Evolutionary conservation across 2,329 filamentous ascomycete genomes (phyloP), one percentile per base, ranked within the genome.

Genomic region (Thielaviopsis musarum): DNA sequence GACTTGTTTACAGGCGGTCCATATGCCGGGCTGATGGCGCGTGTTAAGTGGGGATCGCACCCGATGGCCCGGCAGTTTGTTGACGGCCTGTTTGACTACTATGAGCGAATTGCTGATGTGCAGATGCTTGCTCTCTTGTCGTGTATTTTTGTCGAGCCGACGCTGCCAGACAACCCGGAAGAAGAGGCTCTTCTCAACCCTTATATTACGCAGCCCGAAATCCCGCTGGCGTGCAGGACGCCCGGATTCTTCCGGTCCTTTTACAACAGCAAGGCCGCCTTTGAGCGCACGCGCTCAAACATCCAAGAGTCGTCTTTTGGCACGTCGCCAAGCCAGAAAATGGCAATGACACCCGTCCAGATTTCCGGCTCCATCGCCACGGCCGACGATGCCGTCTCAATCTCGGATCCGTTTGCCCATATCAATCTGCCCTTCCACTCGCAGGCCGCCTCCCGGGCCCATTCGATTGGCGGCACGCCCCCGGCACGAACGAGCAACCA

Each of bases 71-170:
- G 74, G 62, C 73, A 75, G n/a, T 74, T 85, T 48, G 81, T 86
- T 59, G 69, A 72, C 62, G 77, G 83, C 60, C 70, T 86, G n/a
- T 83, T 86, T 64, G 71, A 75, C 26, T 75, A 85, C 66, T 87
- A 80, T 65, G 83, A 85, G 67, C 74, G 70, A 57, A 72, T 77
- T 30, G 81, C 77, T 5, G 83, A 87, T 62, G 71, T 85, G 13
- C 83, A 87, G 67, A 87, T 87, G 83, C 67, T 87, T 58, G 83
- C 83, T 9, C 85, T 86, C 81, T 73, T 87, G 28, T 83, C 83
- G 1, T 86, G 83, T 67, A 78, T 86, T 60, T 85, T 87, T 66
- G 81, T 59, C 2, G 60, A 61, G 49, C 57, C 60, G 13, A 52
- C 57, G 3, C 22, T 59, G 24, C 34, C 49, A n/a, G 60, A 61